Evolutionary conservation across 192 early-diverging fungal genomes (phyloP).

Genomic region (Spizellomyces punctatus): DNA sequence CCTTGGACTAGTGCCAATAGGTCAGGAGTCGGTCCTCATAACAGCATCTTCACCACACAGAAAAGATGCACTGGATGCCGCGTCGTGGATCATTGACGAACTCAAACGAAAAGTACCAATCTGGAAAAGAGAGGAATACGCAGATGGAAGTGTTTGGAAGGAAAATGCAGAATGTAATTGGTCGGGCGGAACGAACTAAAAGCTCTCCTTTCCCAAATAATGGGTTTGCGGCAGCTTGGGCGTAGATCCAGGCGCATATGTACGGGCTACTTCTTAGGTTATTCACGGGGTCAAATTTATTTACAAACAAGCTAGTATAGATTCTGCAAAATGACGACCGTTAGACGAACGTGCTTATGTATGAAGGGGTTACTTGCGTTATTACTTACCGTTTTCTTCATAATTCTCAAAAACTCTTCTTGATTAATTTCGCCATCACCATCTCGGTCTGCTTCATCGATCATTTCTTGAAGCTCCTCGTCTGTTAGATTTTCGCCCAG

Average conservation of each 20-base stretch:
- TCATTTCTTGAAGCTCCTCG: constrained; percentile 79
- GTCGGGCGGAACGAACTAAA: background rate
- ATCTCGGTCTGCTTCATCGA: constrained; percentile 74
- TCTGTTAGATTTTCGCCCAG: constrained; percentile 72
- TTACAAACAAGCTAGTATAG: background rate
- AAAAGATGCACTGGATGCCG: constrained; percentile 72
- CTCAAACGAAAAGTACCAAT: constrained; percentile 87
- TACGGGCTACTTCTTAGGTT: no score
- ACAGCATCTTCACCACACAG: constrained; percentile 81
- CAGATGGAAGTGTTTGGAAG: constrained; percentile 81
- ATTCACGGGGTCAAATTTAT: background rate
- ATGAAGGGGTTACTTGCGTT: background rate
- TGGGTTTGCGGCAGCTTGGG: no score
- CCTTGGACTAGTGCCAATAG: constrained; percentile 75
- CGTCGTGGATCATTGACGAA: constrained; percentile 84
- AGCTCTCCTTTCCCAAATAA: no score
- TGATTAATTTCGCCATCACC: constrained; percentile 63
- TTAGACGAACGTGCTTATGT: no score
- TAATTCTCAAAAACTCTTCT: constrained; percentile 63
- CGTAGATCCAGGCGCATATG: no score
- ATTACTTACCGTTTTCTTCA: constrained; percentile 51
- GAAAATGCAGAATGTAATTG: constrained; percentile 45
- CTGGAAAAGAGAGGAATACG: constrained; percentile 93
- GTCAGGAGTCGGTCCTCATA: constrained; percentile 80
- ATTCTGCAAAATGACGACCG: background rate